Base-by-base conservation (phyloP, 2,329 filamentous ascomycete species). In the Remersonia thermophila region DNA sequence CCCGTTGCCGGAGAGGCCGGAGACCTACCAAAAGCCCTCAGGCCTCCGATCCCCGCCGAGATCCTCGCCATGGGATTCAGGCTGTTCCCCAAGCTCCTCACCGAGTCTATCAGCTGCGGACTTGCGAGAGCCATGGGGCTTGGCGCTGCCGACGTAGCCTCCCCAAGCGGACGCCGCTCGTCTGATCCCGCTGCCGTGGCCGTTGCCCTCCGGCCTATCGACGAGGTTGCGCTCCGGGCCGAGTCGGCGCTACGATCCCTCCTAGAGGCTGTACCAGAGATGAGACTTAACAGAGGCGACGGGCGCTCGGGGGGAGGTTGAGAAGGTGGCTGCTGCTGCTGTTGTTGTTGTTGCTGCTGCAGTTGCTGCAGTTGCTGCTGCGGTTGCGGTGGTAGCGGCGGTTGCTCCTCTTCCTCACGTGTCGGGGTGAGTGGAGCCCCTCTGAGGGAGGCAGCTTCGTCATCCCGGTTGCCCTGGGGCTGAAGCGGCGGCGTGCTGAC, bases 51-150 rank as follows among this genome's bases (percentile, higher is more conserved):
- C 25, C 77, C 69, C 7, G 47, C 64, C 1, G 80, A 76, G 35
- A 93, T 72, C 35, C 84, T 74, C 30, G 77, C 83, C 55, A 93
- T 78, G 3, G 85, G 85, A 50, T 93, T 93, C 25, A 93, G 64
- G 1, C 80, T 79, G 54, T 72, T 91, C 27, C 84, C 79, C 41
- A 93, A 69, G 53, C 73, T 89, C 37, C 83, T 77, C 64, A 93
- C 79, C 10, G 83, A 84, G 44, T 93, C 84, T 2, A 93, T 72
- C 10, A 77, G 58, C 20, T 81, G 77, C 3, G 79, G 77, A 42
- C 70, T 72, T 37, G 51, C 36, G 13, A 48, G 5, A 23, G 20
- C 5, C 4, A 50, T 36, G 4, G 57, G 45, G 6, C 34, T 33
- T 15, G 36, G 26, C 14, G 25, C 27, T 8, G 34, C 26, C 32